Evolutionary conservation across 345 rosid species (phyloP), one percentile per base, ranked within the genome.

Genomic region (Theobroma cacao): DNA sequence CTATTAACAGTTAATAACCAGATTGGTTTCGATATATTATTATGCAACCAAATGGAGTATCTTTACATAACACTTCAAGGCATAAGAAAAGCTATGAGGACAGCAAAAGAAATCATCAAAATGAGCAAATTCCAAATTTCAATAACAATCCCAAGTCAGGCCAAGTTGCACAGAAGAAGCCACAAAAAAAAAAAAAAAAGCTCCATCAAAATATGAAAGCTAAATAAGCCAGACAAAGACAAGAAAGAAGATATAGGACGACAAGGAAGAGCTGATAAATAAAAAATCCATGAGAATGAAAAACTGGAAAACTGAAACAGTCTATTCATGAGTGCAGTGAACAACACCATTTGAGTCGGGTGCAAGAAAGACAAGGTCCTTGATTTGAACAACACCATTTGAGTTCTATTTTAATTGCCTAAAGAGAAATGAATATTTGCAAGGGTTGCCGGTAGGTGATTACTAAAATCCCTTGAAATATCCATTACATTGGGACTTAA

Each of bases 1-100:
- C 14, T 48, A 70, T 17, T 17, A 56, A 30, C 1, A 30, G 40
- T 70, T 30, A 70, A 26, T 24, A 47, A 70, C 75, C 60, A 31
- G 28, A 52, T 18, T 70, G 75, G 43, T 48, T 70, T 31, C 26
- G 12, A 45, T 60, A 30, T 31, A 0, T 14, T 48, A 33, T 31
- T 28, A 69, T 28, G 22, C 40, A 28, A 69, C n/a, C 36, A 70
- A 70, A 30, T 70, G 60, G 75, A 30, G 75, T 15, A 70, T 48
- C 26, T 62, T 62, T 17, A 43, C 33, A 28, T 12, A 60, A 60
- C 17, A 28, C 36, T 24, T 59, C 7, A 26, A 15, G 63, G 4
- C 17, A 18, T 62, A 62, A 4, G 18, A 62, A 62, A 33, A 33
- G 2, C 41, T 4, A 17, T 26, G 17, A 26, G 22, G n/a, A 31